phyloP scores from a whole-genome alignment of 768 basidiomycete species.

The Kwoniella europaea region DNA sequence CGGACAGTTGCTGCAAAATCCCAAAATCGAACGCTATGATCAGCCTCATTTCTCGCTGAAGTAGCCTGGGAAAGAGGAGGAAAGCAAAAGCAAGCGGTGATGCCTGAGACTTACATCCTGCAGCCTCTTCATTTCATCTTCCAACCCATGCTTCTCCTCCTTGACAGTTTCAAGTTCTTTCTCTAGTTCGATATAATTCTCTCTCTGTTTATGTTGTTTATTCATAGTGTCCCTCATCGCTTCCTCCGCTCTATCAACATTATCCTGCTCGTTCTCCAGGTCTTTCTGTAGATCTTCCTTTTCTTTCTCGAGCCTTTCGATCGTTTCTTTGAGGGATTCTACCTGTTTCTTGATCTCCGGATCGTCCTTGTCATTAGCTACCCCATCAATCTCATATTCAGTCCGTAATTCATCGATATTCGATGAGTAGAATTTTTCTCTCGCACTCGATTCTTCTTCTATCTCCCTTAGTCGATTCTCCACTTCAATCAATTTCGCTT shows the following conservation, averaged over 20 bases:
- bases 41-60: not conserved
- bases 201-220: slow-evolving; percentile 3
- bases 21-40: not conserved
- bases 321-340: slow-evolving; percentile 32
- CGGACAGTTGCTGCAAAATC: not conserved
- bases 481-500: slow-evolving; percentile 48
- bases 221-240: slow-evolving; percentile 60
- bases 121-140: slow-evolving; percentile 3
- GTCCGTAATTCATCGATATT: not conserved
- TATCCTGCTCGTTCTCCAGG: slow-evolving; percentile 64
- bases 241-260: slow-evolving; percentile 64
- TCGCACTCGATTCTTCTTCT: slow-evolving; percentile 28
- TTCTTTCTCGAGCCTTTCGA: slow-evolving; percentile 1
- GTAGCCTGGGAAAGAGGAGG: not conserved
- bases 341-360: slow-evolving; percentile 39
- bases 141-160: slow-evolving; percentile 18
- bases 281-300: slow-evolving; percentile 30
- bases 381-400: not conserved
- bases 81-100: not conserved
- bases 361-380: not conserved
- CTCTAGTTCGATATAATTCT: slow-evolving; percentile 5
- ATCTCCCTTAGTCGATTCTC: slow-evolving; percentile 41
- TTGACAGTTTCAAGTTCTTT: slow-evolving; percentile 5
- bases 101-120: slow-evolving; percentile 7
- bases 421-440: slow-evolving; percentile 38